Percentiles rank a stretch among this genome's conserved stretches.
Evolutionary conservation across 176 grass and related monocot genomes (phyloP).

Genomic region (Carex cristatella): DNA sequence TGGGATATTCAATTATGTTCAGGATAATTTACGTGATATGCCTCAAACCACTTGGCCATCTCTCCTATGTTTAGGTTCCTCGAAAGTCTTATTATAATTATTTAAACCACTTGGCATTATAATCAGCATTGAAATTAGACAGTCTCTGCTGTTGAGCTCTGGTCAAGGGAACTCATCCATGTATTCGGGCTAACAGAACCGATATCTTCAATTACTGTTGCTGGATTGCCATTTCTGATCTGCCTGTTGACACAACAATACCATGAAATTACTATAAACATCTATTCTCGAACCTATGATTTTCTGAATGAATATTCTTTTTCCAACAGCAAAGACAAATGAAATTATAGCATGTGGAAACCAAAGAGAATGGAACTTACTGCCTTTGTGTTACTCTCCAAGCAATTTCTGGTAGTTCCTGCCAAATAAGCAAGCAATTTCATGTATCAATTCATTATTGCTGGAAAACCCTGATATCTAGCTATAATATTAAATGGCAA

Average conservation of each 20-base stretch:
- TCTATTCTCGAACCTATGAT: too few relatives aligned
- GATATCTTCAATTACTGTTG: not conserved
- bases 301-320: not conserved
- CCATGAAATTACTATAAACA: not conserved
- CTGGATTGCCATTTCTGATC: not conserved
- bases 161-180: not conserved
- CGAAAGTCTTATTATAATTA: not conserved
- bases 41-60: not conserved
- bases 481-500: not conserved
- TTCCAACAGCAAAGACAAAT: not conserved
- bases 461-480: not conserved
- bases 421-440: not conserved
- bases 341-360: not conserved
- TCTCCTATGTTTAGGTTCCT: not conserved
- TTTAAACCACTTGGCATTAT: not conserved
- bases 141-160: not conserved
- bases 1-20: not conserved
- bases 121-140: not conserved
- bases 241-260: not conserved
- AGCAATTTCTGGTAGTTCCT: not conserved
- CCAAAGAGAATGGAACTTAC: not conserved
- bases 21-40: not conserved
- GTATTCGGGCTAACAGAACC: not conserved
- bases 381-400: not conserved
- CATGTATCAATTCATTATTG: not conserved